Evolutionary conservation across 2,329 filamentous ascomycete species (phyloP), one percentile per base, ranked within the genome.

Genomic region (Aulographum hederae): DNA sequence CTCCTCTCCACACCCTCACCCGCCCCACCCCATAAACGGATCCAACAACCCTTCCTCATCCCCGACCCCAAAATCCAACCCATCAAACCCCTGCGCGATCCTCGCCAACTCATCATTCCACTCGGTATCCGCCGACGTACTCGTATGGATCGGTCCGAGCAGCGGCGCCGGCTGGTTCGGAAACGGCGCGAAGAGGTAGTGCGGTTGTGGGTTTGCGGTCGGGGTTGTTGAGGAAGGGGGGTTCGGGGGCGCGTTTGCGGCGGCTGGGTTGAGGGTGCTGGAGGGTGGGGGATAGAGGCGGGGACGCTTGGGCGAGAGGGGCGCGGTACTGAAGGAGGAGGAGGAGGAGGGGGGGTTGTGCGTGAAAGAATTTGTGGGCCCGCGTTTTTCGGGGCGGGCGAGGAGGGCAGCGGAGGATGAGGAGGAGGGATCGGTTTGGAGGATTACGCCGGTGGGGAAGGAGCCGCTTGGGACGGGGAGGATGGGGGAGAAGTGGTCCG

Each of bases 31-130:
- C 42, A 44, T 42, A 28, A 43, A 44, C 20, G 41, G 39, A 37
- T 44, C 41, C 21, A 41, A 41, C 37, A 37, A 39, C 19, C 41
- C 41, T 27, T 41, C 39, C 18, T 42, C 41, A 29, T 38, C 37
- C 5, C 35, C 38, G n/a, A 16, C 18, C 18, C 33, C 34, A 30
- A 44, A 44, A 26, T 34, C 43, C 29, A 44, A 23, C 25, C 42
- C 42, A 28, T 43, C 41, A 19, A 44, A 39, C 12, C 34, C 38
- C 30, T 39, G 32, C 12, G 32, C 26, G 8, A 41, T 34, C 33
- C 29, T 35, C 4, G 25, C 32, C 26, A 41, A 14, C 27, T 38
- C 35, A 12, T 39, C 38, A 15, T 32, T 33, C 27, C 35, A 32
- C 19, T 32, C 33, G 18, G 33, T 33, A 27, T 42, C 36, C 4